Base-by-base conservation (phyloP, 1,284 basidiomycete species). In the Cutaneotrichosporon mucoides region DNA sequence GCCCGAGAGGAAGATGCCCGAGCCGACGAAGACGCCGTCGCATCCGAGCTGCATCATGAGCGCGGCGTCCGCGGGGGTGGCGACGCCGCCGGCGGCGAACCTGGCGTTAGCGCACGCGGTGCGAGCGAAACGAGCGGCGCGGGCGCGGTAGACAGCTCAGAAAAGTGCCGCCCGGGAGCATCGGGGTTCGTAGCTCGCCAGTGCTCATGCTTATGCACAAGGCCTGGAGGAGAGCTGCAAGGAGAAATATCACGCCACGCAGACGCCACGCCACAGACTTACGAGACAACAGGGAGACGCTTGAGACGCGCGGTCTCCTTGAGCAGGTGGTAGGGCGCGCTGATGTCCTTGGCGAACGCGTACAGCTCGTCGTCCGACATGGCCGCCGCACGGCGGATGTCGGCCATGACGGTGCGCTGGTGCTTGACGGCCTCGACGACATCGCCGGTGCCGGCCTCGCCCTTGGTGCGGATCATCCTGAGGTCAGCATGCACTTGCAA, bases 41-140 rank as follows among this genome's bases (percentile, higher is more conserved):
- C 92, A 94, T 52, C 95, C 94, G 42, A 99, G 85, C 76, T 98
- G 94, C 95, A 99, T 99, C 95, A 99, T 97, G 66, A 99, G 80
- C 4, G 96, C 96, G 24, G 95, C 96, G 77, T 99, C 95, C 65
- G 76, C 93, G 51, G 95, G 95, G 5, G 95, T 98, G 53, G 96
- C 94, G 60, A 99, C 86, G 66, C 95, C 95, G 62, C 95, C 95
- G 53, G 95, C 93, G n/a, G 91, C 92, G 76, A 93, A 94, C 74
- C 89, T 91, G 57, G 5, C 15, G 48, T 46, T 45, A 40, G 49
- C 5, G 12, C 15, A 40, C 12, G 10, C 13, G 16, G 12, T 24
- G 24, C 24, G 24, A 24, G 24, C 24, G 24, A 24, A 24, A 24
- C 24, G 24, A 24, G 24, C 24, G 24, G 24, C 24, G 24, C 24